These are phyloP conservation scores for Colletotrichum tropicicola DNA, from an alignment of 2,329 filamentous ascomycete genomes.

Conservation along the genomic window DNA sequence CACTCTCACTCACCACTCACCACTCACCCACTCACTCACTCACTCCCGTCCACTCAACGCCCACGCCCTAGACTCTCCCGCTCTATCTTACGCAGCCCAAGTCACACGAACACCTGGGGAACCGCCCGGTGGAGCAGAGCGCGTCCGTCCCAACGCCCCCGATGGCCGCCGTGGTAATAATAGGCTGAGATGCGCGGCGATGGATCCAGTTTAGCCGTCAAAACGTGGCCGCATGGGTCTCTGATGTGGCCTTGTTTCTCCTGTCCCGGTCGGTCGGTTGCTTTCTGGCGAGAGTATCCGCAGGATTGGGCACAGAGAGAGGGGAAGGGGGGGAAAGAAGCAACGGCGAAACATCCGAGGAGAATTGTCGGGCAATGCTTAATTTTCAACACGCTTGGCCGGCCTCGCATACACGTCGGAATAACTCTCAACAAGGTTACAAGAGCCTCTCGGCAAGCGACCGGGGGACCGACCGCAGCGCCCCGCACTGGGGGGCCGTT, in stretches of 20 bases:
- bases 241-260: not conserved
- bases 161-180: too few species aligned
- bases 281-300: not conserved
- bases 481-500: slow-evolving; percentile 10
- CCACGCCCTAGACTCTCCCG: too few species aligned
- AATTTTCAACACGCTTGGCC: not conserved
- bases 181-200: not conserved
- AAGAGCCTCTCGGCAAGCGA: not conserved
- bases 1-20: too few species aligned
- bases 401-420: slow-evolving; percentile 23
- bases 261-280: not conserved
- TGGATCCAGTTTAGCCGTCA: not conserved
- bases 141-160: too few species aligned
- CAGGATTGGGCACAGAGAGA: not conserved
- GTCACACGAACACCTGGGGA: not conserved
- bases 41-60: too few species aligned
- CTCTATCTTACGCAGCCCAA: not conserved
- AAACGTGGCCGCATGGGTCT: slow-evolving; percentile 8
- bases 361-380: slow-evolving; percentile 21
- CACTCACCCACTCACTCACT: too few species aligned
- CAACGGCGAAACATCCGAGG: slow-evolving; percentile 17
- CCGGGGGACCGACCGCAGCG: not conserved
- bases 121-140: too few species aligned
- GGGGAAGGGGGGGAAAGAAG: not conserved
- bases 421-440: not conserved